Evolutionary conservation across 2,329 filamentous ascomycete genomes (phyloP), one percentile per base, ranked within the genome.

Genomic region (Aspergillus vadensis): DNA sequence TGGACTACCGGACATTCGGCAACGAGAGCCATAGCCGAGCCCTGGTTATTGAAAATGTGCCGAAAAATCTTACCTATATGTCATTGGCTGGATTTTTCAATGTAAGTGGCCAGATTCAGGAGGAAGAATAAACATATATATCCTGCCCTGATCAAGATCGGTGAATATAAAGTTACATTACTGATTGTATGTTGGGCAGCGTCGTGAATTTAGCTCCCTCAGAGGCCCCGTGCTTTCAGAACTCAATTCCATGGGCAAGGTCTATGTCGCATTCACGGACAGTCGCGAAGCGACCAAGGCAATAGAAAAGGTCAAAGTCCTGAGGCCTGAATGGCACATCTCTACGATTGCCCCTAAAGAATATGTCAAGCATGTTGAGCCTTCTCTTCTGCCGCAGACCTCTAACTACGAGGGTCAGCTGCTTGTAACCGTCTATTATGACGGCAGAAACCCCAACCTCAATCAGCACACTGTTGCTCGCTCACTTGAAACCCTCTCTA

Each of bases 261-360:
- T 86, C 30, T 84, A 82, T 59, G 74, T 87, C 23, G 82, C 81
- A 4, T 88, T 89, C 66, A 76, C 80, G 6, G 87, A 90, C 66
- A 82, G 88, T 53, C 81, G 85, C 53, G 86, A 89, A 70, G 81
- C 87, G 6, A 82, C 79, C 55, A 77, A 79, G 32, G 80, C 83
- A 7, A 77, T 81, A 58, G 75, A 81, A 12, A 82, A 81, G 54
- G 71, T 84, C 27, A 74, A 77, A 1, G 65, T 80, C 17, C 72
- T 77, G 36, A 76, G 77, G 49, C 74, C 78, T 10, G 75, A 77
- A 36, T 88, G 85, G 84, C 69, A 72, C 50, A 74, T 80, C 17
- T 73, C 76, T 48, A 80, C 80, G 53, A 72, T 86, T 27, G 74
- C 75, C 8, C 76, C 80, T 2, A 75, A 72, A 27, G 78, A 83